Base-by-base conservation (phyloP, 164 flowering plant genomes). In the Berberis thunbergii region DNA sequence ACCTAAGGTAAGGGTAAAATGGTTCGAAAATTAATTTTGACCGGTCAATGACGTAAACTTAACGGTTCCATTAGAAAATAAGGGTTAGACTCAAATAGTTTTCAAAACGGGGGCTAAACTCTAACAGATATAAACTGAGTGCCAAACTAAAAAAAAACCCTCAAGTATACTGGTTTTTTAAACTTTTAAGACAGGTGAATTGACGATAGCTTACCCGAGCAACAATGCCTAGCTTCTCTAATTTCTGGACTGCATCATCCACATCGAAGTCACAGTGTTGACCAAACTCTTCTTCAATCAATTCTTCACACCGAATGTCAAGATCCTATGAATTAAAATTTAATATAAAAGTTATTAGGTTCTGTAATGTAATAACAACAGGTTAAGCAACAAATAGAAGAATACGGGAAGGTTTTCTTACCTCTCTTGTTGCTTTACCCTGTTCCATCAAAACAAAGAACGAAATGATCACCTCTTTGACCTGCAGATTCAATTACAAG, bases 151-250 rank as follows among this genome's bases (percentile, higher is more conserved):
- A 52, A 6, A 1, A 52, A 26, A 26, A 26, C 26, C 26, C 26
- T 26, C 0, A 26, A 26, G 0, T 26, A 26, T 26, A 26, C 26
- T 26, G 26, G 26, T 26, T 26, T 26, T 26, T 26, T 26, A 26
- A 26, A 26, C 26, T 26, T 26, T 26, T 26, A 26, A 26, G 26
- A 26, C 26, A 26, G n/a, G 11, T 10, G n/a, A 10, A 52, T 9
- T 4, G n/a, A 10, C 7, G 1, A 56, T 64, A 60, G 49, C 94
- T 86, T 67, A 91, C 98, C 86, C 81, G 85, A 68, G 80, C 8
- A 73, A 91, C 85, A 66, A 94, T 84, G 60, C 96, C 91, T 56
- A 86, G 71, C 73, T 87, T 91, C 84, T 94, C 91, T 61, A 91
- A 73, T 73, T 94, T 94, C 7, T 82, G 68, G 45, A 88, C 79